Conservation (phyloP, 805 yeast genomes). For the Nadsonia fulvescens region DNA sequence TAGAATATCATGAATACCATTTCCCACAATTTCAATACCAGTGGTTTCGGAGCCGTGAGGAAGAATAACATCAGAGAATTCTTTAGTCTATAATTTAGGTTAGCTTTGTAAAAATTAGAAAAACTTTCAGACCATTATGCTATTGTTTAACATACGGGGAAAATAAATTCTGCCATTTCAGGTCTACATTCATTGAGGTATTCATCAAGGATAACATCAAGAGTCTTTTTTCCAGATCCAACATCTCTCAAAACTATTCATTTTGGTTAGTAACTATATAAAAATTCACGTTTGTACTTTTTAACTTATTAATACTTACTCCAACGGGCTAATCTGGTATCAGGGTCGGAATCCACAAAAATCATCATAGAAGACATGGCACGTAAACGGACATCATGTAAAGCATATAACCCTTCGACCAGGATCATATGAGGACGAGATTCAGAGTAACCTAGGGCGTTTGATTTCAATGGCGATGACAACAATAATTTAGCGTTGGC, state of each 20-base stretch:
- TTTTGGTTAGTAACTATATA: no score
- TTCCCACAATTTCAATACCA: constrained; percentile 43
- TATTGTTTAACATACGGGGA: constrained; percentile 20
- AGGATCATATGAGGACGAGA: constrained; percentile 20
- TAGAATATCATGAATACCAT: constrained; percentile 30
- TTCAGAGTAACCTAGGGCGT: constrained; percentile 5
- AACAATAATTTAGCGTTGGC: no score
- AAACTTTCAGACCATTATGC: no score
- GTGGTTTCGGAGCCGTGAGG: constrained; percentile 49
- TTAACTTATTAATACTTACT: no score
- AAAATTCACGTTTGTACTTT: no score
- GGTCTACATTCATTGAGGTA: constrained; percentile 42
- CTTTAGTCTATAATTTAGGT: no score
- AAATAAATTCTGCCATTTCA: constrained; percentile 49
- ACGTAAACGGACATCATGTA: constrained; percentile 42
- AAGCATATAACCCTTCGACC: constrained; percentile 66
- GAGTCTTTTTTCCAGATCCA: constrained; percentile 10
- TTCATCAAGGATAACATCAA: constrained; percentile 19
- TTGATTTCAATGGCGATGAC: no score
- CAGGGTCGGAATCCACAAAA: constrained; percentile 73
- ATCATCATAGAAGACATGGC: constrained; percentile 44
- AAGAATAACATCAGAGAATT: constrained; percentile 54
- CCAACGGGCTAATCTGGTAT: constrained; percentile 68
- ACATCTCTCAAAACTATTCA: constrained; percentile 22
- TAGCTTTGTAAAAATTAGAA: constrained; percentile 3